Base-by-base conservation (phyloP, 2,329 filamentous ascomycete genomes). In the Periconia sp. region DNA sequence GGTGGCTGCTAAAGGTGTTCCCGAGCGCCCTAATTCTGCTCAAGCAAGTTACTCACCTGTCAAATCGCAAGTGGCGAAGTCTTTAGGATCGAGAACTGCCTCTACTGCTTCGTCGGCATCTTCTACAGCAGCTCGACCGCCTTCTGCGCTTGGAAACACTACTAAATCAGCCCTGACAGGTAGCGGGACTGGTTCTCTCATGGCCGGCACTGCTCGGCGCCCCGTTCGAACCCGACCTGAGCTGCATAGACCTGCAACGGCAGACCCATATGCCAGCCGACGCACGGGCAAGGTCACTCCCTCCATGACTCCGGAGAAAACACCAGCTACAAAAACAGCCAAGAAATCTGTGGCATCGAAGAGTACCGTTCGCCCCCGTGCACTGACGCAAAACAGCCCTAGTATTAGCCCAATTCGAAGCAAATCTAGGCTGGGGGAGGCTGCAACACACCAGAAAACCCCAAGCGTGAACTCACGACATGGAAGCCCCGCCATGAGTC, bases 161-260 rank as follows among this genome's bases (percentile, higher is more conserved):
- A 64, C 63, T 9, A 70, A 65, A 41, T 65, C 65, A 11, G 61
- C 57, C 25, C 26, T 68, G 30, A 58, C 63, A 18, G 39, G 52
- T 30, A 65, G 48, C 40, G 66, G 61, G 15, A 67, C 68, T 12
- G 70, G 73, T 22, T 74, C 74, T 4, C 57, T 86, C 9, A 81
- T 83, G 57, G 79, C 81, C 31, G 83, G 81, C 12, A 82, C 83
- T 16, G 78, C 84, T 50, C 75, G 83, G 36, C 78, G 78, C 39
- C 78, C 66, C 4, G 61, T 65, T 21, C 64, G 64, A 19, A 45
- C 75, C 16, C 65, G 73, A 49, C 74, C 75, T 18, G 76, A 79
- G 42, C 54, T 77, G 13, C 61, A 68, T 51, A 66, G 78, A 36
- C 78, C 79, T 17, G 76, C 76, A 24, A 81, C 78, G 10, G 78